Evolutionary conservation across 2,329 filamentous ascomycete genomes (phyloP), one percentile per base, ranked within the genome.

Genomic region (Fonsecaea erecta): DNA sequence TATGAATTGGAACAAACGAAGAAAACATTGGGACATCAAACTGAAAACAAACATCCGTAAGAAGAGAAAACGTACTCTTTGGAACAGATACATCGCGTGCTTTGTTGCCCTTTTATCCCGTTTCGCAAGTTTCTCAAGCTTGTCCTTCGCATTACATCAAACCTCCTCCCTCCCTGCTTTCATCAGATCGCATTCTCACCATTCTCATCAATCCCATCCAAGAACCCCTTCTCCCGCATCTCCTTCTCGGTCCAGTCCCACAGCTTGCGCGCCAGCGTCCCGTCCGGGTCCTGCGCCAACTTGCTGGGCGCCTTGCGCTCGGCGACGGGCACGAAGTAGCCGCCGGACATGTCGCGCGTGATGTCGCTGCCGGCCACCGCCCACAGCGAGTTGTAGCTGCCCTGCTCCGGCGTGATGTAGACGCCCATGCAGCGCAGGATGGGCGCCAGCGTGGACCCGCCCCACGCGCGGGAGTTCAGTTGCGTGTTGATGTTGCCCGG

Each of bases 231-330:
- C 18, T 35, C 52, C 48, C 35, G 52, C 55, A 77, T 72, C 62
- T 77, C 72, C 46, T 67, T 66, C 62, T 80, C 78, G 3, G 78
- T 77, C 79, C 79, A 81, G 34, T 79, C 76, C 79, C 79, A 81
- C 30, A 81, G 71, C 58, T 64, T 71, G 43, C 65, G 70, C 0
- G 73, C 77, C 62, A 78, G 67, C 43, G 18, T 12, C 4, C 43
- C 43, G 5, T 73, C 73, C 3, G 60, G 65, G 68, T 80, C 73
- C 11, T 68, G 69, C 2, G 75, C 73, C 65, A 75, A 75, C 54
- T 67, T 58, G 30, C 75, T 77, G 6, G 72, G 71, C 48, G 67
- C 68, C 35, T 73, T 73, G 26, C 68, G 69, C 51, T 72, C 65
- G 12, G 77, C 79, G 60, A 80, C 73, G 0, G 79, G 77, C 11